Evolutionary conservation across 2,329 filamentous ascomycete species (phyloP).

Genomic region (Pseudopithomyces maydicus): DNA sequence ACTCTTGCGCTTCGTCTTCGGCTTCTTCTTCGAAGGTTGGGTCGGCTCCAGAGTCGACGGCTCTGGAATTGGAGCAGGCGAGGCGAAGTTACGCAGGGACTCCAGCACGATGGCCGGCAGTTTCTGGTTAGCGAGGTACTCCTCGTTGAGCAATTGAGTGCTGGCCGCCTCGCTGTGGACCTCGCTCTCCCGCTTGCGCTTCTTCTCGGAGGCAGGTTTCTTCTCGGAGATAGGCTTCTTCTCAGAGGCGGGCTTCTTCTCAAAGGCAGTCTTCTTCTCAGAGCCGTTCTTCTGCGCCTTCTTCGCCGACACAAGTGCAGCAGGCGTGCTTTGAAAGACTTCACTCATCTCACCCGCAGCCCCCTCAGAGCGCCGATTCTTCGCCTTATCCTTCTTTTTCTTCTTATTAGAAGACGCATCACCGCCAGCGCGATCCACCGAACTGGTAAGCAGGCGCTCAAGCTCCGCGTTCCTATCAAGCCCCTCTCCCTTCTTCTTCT

Average conservation of each 20-base stretch:
- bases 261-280: background rate
- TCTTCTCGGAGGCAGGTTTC: slow-evolving; percentile 2
- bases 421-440: background rate
- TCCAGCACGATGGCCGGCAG: slow-evolving; percentile 6
- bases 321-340: background rate
- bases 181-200: slow-evolving; percentile 14
- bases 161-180: background rate
- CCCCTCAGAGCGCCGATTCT: slow-evolving; percentile 19
- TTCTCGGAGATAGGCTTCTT: background rate
- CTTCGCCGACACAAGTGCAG: background rate
- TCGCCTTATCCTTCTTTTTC: slow-evolving; percentile 15
- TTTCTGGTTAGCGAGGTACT: slow-evolving; percentile 9
- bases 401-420: background rate
- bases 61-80: background rate
- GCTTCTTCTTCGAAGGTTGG: slow-evolving; percentile 11
- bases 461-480: background rate
- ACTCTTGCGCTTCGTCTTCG: slow-evolving; percentile 4
- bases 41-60: background rate
- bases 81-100: background rate
- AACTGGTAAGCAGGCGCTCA: background rate
- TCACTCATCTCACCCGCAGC: background rate
- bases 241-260: background rate
- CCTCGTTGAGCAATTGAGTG: background rate
- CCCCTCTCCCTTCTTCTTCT: background rate
- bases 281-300: slow-evolving; percentile 1